phyloP scores from a whole-genome alignment of 2,329 filamentous ascomycete species.

The Daldinia eschscholtzii region DNA sequence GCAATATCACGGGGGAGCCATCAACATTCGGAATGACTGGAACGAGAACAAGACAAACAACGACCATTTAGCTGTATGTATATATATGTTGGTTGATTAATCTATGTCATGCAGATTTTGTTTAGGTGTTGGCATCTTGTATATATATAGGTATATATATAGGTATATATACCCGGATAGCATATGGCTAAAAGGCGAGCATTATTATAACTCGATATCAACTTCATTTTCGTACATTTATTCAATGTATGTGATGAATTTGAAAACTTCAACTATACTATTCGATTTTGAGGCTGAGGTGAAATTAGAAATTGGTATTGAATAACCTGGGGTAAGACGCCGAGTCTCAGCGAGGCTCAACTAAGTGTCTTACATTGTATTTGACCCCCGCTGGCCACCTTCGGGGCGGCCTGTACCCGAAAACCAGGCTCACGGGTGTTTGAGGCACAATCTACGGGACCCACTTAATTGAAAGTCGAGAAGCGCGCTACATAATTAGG shows the following conservation, averaged over 20 bases:
- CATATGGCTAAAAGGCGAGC: slow-evolving; percentile 6
- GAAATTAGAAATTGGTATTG: background rate
- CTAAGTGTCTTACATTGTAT: slow-evolving; percentile 24
- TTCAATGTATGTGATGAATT: background rate
- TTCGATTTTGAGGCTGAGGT: background rate
- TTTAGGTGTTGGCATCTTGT: slow-evolving; percentile 19
- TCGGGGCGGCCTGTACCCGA: slow-evolving; percentile 18
- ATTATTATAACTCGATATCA: background rate
- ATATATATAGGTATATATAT: too few relatives aligned
- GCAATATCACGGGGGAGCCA: slow-evolving; percentile 42
- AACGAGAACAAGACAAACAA: slow-evolving; percentile 3
- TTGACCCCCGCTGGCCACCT: slow-evolving; percentile 11
- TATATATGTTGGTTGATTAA: background rate
- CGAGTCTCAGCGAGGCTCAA: slow-evolving; percentile 1
- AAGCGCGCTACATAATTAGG: slow-evolving; percentile 22
- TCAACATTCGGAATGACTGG: slow-evolving; percentile 34
- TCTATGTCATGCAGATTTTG: slow-evolving; percentile 17
- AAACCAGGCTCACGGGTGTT: slow-evolving; percentile 36
- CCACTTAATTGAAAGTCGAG: slow-evolving; percentile 39
- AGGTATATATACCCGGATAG: slow-evolving; percentile 20
- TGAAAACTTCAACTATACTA: background rate
- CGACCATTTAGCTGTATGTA: slow-evolving; percentile 25
- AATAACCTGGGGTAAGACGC: slow-evolving; percentile 23
- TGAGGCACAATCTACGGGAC: slow-evolving; percentile 32
- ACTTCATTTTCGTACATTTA: background rate